Percentiles rank a stretch among this genome's conserved stretches.
Evolutionary conservation across 2,329 filamentous ascomycete species (phyloP).

Genomic region (Monilinia fructicola): DNA sequence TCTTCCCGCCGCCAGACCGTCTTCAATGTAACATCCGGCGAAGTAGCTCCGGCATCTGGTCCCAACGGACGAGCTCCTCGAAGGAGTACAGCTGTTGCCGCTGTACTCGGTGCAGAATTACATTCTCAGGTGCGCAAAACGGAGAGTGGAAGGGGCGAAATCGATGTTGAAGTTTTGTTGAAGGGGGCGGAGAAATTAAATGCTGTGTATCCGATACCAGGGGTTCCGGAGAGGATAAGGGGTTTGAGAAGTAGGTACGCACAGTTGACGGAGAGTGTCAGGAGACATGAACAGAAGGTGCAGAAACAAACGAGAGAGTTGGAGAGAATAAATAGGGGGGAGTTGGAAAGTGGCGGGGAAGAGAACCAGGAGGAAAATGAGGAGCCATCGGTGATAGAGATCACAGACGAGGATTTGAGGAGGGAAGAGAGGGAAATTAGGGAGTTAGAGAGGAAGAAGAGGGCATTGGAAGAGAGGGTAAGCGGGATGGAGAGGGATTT

Average conservation of each 20-base stretch:
- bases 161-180: slow-evolving; percentile 84
- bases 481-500: slow-evolving; percentile 67
- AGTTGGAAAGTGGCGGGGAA: slow-evolving; percentile 55
- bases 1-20: slow-evolving; percentile 58
- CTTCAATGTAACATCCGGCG: slow-evolving; percentile 61
- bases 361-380: slow-evolving; percentile 48
- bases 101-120: slow-evolving; percentile 83
- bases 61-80: slow-evolving; percentile 53
- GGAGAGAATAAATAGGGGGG: slow-evolving; percentile 68
- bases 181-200: slow-evolving; percentile 88
- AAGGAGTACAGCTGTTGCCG: slow-evolving; percentile 81
- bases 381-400: slow-evolving; percentile 44
- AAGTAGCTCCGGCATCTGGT: slow-evolving; percentile 57
- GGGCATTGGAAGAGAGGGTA: slow-evolving; percentile 61
- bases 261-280: slow-evolving; percentile 70
- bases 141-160: slow-evolving; percentile 59
- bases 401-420: slow-evolving; percentile 68
- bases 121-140: slow-evolving; percentile 72
- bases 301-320: slow-evolving; percentile 73
- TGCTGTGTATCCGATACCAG: slow-evolving; percentile 79
- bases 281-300: slow-evolving; percentile 78
- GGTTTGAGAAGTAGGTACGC: slow-evolving; percentile 69
- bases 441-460: slow-evolving; percentile 63
- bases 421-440: slow-evolving; percentile 67
- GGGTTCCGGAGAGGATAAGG: slow-evolving; percentile 74